Evolutionary conservation across 2,329 filamentous ascomycete species (phyloP), one percentile per base, ranked within the genome.

Genomic region (Calonectria ilicicola): DNA sequence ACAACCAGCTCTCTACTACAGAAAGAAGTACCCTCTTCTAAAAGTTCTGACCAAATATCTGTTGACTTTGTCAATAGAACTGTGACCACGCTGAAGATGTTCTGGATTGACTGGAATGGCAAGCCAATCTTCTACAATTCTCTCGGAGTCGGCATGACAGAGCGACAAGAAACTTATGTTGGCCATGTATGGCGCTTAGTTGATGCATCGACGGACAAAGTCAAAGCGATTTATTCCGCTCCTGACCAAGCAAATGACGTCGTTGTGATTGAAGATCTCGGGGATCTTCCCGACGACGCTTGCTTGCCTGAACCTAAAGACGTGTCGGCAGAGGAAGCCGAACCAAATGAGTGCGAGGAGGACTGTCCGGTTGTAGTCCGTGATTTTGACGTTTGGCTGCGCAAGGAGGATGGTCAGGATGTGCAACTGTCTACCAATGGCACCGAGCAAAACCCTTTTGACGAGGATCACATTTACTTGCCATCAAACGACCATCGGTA

Each of bases 21-120:
- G 19, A 68, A 77, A 44, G 79, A 81, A 69, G 56, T 72, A 1
- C 68, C 74, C 29, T 81, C 80, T 40, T 73, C 68, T 10, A 32
- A 53, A 38, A 73, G 44, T 44, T 56, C 23, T 14, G 60, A 70
- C 5, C 40, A 29, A 3, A 72, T 76, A 21, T 72, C 72, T 0
- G 62, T 80, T 23, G 76, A 74, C 12, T 77, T 81, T n/a, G 64
- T 79, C 60, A 82, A 82, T 53, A 75, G 73, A 0, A 81, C 76
- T 2, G 69, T 71, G 2, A 68, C 58, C 6, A 58, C 65, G 12
- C 56, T 82, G 23, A 72, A 66, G 6, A 69, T 75, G 23, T 77
- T 72, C 7, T 82, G 80, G 78, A 77, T 82, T 21, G 74, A 77
- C 51, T 78, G 76, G 69, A 32, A 75, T 5, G 74, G 70, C 2